Percentiles rank a stretch among this genome's conserved stretches.
Evolutionary conservation across 257 asterid genomes (phyloP).

Genomic region (Catharanthus roseus): DNA sequence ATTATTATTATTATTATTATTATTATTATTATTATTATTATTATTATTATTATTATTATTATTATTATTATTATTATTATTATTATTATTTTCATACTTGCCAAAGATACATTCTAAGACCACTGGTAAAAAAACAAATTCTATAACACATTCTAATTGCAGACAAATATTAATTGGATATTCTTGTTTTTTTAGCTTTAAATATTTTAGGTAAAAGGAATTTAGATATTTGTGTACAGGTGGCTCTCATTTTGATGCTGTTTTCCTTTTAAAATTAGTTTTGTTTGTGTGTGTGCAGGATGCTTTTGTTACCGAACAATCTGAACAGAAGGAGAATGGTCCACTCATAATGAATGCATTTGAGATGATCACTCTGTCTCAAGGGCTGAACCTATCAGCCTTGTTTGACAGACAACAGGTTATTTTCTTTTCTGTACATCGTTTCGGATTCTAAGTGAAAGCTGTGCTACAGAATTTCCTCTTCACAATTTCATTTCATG

Average conservation of each 20-base stretch:
- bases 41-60: too few relatives aligned
- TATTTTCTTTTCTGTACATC: slow-evolving; percentile 8
- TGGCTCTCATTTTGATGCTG: not conserved
- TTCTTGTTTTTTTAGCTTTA: not conserved
- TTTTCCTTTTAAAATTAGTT: too few relatives aligned
- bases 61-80: too few relatives aligned
- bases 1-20: too few relatives aligned
- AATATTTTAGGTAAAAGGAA: not conserved
- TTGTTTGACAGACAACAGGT: slow-evolving; percentile 96
- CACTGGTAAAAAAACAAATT: not conserved
- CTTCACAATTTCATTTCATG: not conserved
- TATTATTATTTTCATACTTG: not conserved
- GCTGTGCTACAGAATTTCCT: not conserved
- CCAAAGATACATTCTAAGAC: not conserved
- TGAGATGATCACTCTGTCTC: slow-evolving; percentile 97
- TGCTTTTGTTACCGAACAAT: slow-evolving; percentile 67
- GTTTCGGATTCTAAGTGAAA: not conserved
- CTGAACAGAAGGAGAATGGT: slow-evolving; percentile 40
- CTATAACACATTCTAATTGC: not conserved
- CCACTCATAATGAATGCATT: slow-evolving; percentile 94
- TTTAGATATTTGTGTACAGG: not conserved
- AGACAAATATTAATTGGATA: not conserved
- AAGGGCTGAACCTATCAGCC: slow-evolving; percentile 88
- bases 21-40: too few relatives aligned
- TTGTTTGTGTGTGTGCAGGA: slow-evolving; percentile 46